These are phyloP conservation scores for Boletus albobrunnescens DNA, from an alignment of 1,284 basidiomycete species.

Conservation along the genomic window DNA sequence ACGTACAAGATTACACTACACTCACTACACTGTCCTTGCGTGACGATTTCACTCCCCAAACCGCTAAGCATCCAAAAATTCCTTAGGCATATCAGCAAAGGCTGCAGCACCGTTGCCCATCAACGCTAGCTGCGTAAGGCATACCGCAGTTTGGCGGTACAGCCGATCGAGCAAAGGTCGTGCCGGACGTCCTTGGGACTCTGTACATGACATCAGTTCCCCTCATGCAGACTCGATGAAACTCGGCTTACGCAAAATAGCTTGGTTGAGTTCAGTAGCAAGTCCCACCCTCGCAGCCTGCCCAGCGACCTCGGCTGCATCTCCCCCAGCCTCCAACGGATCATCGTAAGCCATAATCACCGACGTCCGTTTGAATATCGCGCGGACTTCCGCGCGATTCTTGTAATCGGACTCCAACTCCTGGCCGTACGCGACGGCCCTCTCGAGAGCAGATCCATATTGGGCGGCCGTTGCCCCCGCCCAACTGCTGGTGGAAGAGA, in stretches of 20 bases:
- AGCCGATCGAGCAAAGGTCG: slow-evolving; percentile 69
- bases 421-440: slow-evolving; percentile 68
- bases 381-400: slow-evolving; percentile 60
- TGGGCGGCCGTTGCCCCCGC: slow-evolving; percentile 35
- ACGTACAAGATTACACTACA: slow-evolving; percentile 23
- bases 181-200: slow-evolving; percentile 70
- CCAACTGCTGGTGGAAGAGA: slow-evolving; percentile 24
- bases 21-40: slow-evolving; percentile 12
- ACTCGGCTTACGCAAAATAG: slow-evolving; percentile 64
- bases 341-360: slow-evolving; percentile 76
- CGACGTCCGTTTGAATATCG: slow-evolving; percentile 67
- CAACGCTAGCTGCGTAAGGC: slow-evolving; percentile 63
- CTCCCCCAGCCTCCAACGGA: slow-evolving; percentile 60
- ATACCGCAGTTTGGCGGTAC: slow-evolving; percentile 67
- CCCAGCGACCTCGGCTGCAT: slow-evolving; percentile 62
- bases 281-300: slow-evolving; percentile 60
- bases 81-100: slow-evolving; percentile 71
- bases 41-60: neutral
- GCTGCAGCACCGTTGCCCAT: slow-evolving; percentile 70
- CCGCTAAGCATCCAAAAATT: slow-evolving; percentile 52
- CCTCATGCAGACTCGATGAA: neutral
- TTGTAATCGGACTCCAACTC: slow-evolving; percentile 64
- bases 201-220: slow-evolving; percentile 37
- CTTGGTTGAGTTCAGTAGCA: slow-evolving; percentile 75
- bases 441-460: slow-evolving; percentile 56